Evolutionary conservation across 164 flowering plant genomes (phyloP).

Genomic region (Vitis labrusca): DNA sequence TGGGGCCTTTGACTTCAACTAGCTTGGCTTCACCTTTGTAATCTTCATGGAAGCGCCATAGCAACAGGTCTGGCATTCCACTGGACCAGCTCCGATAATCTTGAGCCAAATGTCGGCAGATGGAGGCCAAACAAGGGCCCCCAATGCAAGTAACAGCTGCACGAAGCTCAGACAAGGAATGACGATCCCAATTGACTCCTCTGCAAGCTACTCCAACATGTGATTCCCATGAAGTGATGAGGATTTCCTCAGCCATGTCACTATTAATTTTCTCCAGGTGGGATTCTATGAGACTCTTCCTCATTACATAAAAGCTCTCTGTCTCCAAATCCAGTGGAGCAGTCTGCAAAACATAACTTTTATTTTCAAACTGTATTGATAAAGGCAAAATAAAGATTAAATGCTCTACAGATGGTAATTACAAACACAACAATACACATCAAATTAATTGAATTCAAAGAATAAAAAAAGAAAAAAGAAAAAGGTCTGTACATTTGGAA

Average conservation of each 20-base stretch:
- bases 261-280: slow-evolving; percentile 48
- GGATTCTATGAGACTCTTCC: slow-evolving; percentile 66
- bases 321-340: slow-evolving; percentile 85
- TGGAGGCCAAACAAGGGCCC: slow-evolving; percentile 66
- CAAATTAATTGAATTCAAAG: too few species aligned
- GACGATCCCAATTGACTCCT: slow-evolving; percentile 81
- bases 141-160: slow-evolving; percentile 81
- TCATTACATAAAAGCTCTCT: slow-evolving; percentile 61
- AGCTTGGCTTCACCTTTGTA: slow-evolving; percentile 90
- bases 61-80: slow-evolving; percentile 92
- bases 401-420: not conserved
- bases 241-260: slow-evolving; percentile 82
- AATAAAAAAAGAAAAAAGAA: too few species aligned
- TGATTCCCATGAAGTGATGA: slow-evolving; percentile 76
- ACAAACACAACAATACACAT: too few species aligned
- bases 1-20: slow-evolving; percentile 93
- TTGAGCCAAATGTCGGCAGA: slow-evolving; percentile 79
- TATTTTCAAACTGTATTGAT: not conserved
- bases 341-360: slow-evolving; percentile 43
- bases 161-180: slow-evolving; percentile 65
- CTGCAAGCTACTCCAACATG: slow-evolving; percentile 71
- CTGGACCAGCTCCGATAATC: slow-evolving; percentile 91
- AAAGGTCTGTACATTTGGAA: too few species aligned
- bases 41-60: slow-evolving; percentile 79
- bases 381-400: not conserved